Percentiles rank a stretch among this genome's conserved stretches.
phyloP scores from a whole-genome alignment of 345 rosid species.

The Syzygium grande region DNA sequence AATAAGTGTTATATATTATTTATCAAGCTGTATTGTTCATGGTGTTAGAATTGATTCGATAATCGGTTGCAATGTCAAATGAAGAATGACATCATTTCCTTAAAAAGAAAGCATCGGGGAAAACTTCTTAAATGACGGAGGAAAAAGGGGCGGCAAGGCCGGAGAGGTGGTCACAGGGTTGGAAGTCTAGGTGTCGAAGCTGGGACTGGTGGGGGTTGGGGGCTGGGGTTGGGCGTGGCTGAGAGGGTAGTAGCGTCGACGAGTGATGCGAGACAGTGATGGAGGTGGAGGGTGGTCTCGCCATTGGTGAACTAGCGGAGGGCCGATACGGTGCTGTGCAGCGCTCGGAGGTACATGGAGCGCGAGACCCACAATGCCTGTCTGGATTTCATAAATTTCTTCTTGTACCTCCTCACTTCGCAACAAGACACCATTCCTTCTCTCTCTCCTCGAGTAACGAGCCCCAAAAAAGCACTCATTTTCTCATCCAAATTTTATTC shows the following conservation, averaged over 20 bases:
- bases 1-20: too few relatives aligned
- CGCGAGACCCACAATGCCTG: neutral
- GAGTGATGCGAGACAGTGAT: neutral
- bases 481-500: neutral
- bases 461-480: neutral
- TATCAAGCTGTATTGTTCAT: neutral
- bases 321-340: slow-evolving; percentile 42
- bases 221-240: neutral
- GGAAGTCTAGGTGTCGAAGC: neutral
- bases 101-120: neutral
- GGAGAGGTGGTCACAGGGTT: neutral
- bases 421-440: neutral
- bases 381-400: neutral
- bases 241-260: neutral
- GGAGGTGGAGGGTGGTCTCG: neutral
- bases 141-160: neutral
- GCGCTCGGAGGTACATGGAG: neutral
- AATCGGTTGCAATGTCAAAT: neutral
- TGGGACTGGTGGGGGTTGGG: neutral
- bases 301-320: slow-evolving; percentile 62
- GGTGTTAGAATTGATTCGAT: neutral
- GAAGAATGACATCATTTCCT: neutral
- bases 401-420: neutral
- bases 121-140: neutral
- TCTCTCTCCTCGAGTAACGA: neutral